These are phyloP conservation scores for Xerocomellus amylosporus DNA, from an alignment of 768 basidiomycete species.

Conservation along the genomic window DNA sequence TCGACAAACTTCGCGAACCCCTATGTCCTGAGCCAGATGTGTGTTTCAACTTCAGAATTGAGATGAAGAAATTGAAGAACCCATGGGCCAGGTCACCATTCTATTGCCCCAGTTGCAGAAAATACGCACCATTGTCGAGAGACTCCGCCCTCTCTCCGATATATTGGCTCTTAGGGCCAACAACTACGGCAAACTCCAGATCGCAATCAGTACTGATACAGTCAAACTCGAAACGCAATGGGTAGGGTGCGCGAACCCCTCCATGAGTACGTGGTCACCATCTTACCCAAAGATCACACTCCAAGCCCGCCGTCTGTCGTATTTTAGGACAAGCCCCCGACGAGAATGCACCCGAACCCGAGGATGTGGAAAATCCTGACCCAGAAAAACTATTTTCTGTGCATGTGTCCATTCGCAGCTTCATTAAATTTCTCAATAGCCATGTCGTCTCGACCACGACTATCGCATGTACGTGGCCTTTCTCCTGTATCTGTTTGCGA, in stretches of 20 bases:
- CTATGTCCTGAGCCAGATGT: constrained; percentile 86
- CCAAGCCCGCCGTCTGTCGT: background rate
- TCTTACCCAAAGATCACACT: background rate
- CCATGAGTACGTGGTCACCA: constrained; percentile 38
- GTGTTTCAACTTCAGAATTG: constrained; percentile 21
- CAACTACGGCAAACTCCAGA: constrained; percentile 51
- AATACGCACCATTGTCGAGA: constrained; percentile 76
- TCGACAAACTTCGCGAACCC: constrained; percentile 71
- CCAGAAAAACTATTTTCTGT: constrained; percentile 61
- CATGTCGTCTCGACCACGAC: constrained; percentile 81
- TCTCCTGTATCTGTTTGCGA: background rate
- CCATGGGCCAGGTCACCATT: constrained; percentile 61
- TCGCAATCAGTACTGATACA: constrained; percentile 61
- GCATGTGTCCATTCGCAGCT: constrained; percentile 67
- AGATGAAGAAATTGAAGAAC: constrained; percentile 3
- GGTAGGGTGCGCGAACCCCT: constrained; percentile 68
- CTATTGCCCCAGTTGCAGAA: constrained; percentile 71
- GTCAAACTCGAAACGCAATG: constrained; percentile 81
- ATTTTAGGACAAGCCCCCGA: constrained; percentile 27
- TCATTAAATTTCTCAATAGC: constrained; percentile 77
- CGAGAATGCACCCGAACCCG: constrained; percentile 32
- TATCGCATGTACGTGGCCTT: constrained; percentile 67
- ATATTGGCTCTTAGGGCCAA: constrained; percentile 68
- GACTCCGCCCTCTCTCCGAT: constrained; percentile 67
- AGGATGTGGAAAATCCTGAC: constrained; percentile 43